Evolutionary conservation across 169 alveolate species (phyloP), one percentile per base, ranked within the genome.

Genomic region (Eimeria nieschulzi): DNA sequence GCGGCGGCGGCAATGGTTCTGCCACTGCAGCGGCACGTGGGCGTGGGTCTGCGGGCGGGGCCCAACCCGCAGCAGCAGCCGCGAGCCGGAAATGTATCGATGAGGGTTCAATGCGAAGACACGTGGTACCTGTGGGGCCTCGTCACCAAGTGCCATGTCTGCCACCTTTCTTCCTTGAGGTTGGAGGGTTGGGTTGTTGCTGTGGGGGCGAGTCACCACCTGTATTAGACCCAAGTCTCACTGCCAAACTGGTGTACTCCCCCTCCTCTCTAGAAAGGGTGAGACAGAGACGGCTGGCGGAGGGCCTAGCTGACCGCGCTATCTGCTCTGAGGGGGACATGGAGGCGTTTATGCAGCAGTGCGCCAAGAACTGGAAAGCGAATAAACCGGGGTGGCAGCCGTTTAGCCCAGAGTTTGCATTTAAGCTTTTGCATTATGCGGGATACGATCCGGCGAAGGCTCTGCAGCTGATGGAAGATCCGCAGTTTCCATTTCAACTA

Each of bases 341-440:
- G 92, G 96, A 97, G 59, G 96, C 94, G 59, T 96, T 93, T 82
- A 95, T 96, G 84, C 96, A 95, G 92, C 95, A 93, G 61, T 90
- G 96, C 75, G 97, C 98, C 19, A 95, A 96, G 88, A 95, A 87
- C 92, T 96, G 98, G 98, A 96, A 95, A 92, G 87, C 72, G 15
- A 95, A 92, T 83, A 95, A 94, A 66, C 96, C 96, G 13, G 98
- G 97, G 15, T 96, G 98, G 98, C 98, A 96, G 83, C 98, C 98
- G 26, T 96, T 96, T 82, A 94, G 97, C 79, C 98, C 98, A 7
- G 98, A 96, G 95, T 96, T 95, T 59, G 98, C 98, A 51, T 96
- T 94, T 93, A 96, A 96, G 83, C 93, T 96, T 63, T 93, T 96
- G 87, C 98, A 96, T 92, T 95, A 93, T 64, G 97, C 96, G 15